Base-by-base conservation (phyloP, 352 stramenopile genomes). In the Pythium graminicola region DNA sequence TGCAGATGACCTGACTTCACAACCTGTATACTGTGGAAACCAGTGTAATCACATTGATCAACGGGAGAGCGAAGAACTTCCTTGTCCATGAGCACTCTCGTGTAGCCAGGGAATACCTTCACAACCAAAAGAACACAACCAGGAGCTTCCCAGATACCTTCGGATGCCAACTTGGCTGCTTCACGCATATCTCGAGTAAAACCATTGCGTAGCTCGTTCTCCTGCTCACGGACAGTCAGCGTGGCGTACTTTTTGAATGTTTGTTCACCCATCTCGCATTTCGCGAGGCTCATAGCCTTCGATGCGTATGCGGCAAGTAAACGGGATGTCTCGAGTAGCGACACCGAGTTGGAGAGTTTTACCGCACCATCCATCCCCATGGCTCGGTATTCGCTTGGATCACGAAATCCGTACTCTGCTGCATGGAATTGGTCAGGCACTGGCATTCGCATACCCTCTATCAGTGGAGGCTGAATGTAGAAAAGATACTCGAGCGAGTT, bases 71-170 rank as follows among this genome's bases (percentile, higher is more conserved):
- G 53, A 2, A 62, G n/a, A 11, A 17, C 7, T 57, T 67, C 22
- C 39, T n/a, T 40, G 57, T 69, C 55, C 2, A 42, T 43, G 3
- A 78, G 40, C 23, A 46, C 58, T 52, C 76, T 83, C 3, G 73
- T 86, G 32, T 82, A 81, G 11, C 84, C 84, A 23, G 84, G 73
- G 45, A 95, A 95, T 0, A 89, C 82, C 47, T 95, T 95, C n/a
- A 80, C 78, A 13, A 93, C 73, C 11, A 93, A 59, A 17, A 94
- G 48, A 0, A 83, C 53, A 7, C 69, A 68, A 32, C 60, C 65
- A 1, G 65, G 72, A 8, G 84, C 38, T 6, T 80, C 60, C 75
- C 72, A 86, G n/a, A 75, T 64, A 9, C 72, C 70, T 27, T 61
- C 56, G 0, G 44, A 39, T 1, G 61, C 58, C 27, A 78, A 59